Evolutionary conservation across 805 yeast genomes (phyloP), one percentile per base, ranked within the genome.

Genomic region (Grigorovia transvaalensis): DNA sequence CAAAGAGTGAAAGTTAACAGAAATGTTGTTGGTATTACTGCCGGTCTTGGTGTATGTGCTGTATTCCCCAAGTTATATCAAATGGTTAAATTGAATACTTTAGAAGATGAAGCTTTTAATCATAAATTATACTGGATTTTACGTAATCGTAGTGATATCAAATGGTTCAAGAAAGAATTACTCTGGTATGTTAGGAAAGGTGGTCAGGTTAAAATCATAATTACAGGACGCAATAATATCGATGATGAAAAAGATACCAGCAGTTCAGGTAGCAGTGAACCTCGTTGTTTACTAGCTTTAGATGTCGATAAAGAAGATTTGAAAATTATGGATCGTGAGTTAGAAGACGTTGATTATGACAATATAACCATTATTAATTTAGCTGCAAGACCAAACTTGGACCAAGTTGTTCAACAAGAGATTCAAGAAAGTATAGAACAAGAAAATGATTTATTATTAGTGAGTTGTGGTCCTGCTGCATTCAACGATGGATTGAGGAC

Each of bases 61-160:
- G 68, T 74, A n/a, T 74, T 68, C 53, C 66, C 73, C 35, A 75
- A 76, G 54, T 74, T 71, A 7, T 52, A 59, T 11, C 62, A 68
- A 42, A 50, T 69, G 2, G 55, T 62, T 17, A 56, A 58, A 19
- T 13, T 38, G 8, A 38, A 38, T 38, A n/a, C 17, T 38, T 23
- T 44, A 13, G 42, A 51, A 46, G 47, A 45, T 11, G 12, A 9
- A 12, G 17, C 18, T 33, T 57, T 53, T 35, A 53, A 54, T 19
- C 65, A 74, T 33, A 75, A 77, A 52, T 72, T 86, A 50, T 66
- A 77, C 40, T 88, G 96, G 95, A 74, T 77, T 9, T 71, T 85
- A 9, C 71, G 83, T 51, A 78, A 80, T 41, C 69, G 72, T 53
- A 67, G 68, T 43, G 75, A 82, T 8, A 61, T 85, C 19, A 56